Evolutionary conservation across 345 rosid species (phyloP), one percentile per base, ranked within the genome.

Genomic region (Litchi chinensis): DNA sequence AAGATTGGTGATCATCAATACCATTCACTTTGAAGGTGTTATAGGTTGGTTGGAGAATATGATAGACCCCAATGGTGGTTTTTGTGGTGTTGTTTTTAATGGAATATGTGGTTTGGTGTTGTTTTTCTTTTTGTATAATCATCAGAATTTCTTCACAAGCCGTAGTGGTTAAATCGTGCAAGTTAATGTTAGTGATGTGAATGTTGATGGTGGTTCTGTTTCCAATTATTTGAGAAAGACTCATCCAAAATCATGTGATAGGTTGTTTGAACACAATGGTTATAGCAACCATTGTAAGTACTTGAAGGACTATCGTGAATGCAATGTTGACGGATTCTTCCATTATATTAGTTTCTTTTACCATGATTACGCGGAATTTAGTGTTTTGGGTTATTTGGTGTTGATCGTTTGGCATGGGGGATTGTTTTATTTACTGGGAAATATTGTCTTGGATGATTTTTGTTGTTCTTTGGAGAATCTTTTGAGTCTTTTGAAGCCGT

Each of bases 391-490:
- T 13, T 87, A 82, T 77, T 26, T 46, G 4, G 87, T 85, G 46
- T 80, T 91, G 80, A 78, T 79, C 0, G 5, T 86, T 10, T 91
- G 92, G 94, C 82, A 88, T 39, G 81, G 57, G 60, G 88, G 89
- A 46, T 78, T 91, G 81, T 91, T 91, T 79, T 91, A 91, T 76
- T 41, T 89, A 68, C 57, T 88, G 82, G 94, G 94, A 19, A 91
- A 87, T 48, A 91, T 92, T 37, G 91, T 89, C 0, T 87, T 91
- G 0, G 92, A 91, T 85, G 89, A 89, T 82, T 89, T 91, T 70
- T 89, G 91, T 74, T 85, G 89, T 78, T 87, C 90, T 6, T 82
- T 89, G 70, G 91, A 89, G 83, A 91, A 82, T 83, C 81, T 89
- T 41, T 87, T 89, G 2, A 28, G 75, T 82, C 83, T 89, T 46